Evolutionary conservation across 1,284 basidiomycete species (phyloP), one percentile per base, ranked within the genome.

Genomic region (Afroboletus lepidellus): DNA sequence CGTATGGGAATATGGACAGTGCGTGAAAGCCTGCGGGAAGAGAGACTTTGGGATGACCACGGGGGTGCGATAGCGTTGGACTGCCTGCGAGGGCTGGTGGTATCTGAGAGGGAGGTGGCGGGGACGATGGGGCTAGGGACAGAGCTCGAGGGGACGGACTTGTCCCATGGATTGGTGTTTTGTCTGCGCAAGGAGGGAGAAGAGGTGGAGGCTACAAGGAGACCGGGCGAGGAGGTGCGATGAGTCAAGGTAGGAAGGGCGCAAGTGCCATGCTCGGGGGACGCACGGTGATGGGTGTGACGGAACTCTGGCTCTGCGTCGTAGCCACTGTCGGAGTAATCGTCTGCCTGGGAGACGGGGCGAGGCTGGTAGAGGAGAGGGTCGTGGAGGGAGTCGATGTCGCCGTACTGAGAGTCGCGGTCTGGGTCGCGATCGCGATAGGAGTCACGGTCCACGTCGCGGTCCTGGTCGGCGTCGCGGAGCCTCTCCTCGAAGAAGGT

Each of bases 401-500:
- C 81, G 46, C 76, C 75, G 33, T 69, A 71, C 62, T 78, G 78
- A 33, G 75, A 78, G 61, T 84, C 83, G 41, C 67, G 73, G 58
- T 75, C 76, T 2, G 33, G 57, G 49, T 71, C 74, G 55, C 76
- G 74, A 57, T 79, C 80, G 51, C 78, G 72, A 60, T 81, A 73
- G 59, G 64, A 69, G 51, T 86, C 84, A 53, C 83, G 78, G 69
- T 90, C 85, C 27, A 73, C 68, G 66, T 87, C 72, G 56, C 70
- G 70, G 61, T 78, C 87, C 60, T 82, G 79, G 67, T 91, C 87
- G 53, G 76, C 79, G 57, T 90, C 85, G 47, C 87, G 77, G 45
- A 96, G 79, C 58, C 87, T 83, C 64, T 93, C 87, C 72, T 99
- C 96, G 60, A 98, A 97, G 73, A 93, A 98, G 27, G 84, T 74